Percentiles rank a stretch among this genome's conserved stretches.
Conservation (phyloP, 106 monocot genomes). For the Agapanthus africanus region DNA sequence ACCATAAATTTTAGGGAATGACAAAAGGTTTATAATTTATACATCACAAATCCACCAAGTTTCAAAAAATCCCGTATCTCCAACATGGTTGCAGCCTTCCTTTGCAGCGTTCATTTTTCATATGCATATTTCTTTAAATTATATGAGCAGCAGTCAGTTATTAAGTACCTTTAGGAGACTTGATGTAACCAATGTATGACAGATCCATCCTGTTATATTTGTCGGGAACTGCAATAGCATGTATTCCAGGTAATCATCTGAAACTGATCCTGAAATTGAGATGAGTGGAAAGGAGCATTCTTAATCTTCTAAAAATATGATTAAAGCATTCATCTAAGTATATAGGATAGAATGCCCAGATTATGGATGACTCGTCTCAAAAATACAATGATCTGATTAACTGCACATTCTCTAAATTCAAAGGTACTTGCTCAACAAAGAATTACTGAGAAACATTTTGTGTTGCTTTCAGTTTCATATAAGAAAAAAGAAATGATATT, state of each 20-base stretch:
- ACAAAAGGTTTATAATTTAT: background rate
- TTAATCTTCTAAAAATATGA: background rate
- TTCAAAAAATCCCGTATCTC: background rate
- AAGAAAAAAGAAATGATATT: background rate
- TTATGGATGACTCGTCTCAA: background rate
- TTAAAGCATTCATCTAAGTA: background rate
- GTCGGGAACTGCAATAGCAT: slow-evolving; percentile 92
- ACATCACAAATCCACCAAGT: background rate
- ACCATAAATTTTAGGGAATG: background rate
- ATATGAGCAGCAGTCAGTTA: too few relatives aligned
- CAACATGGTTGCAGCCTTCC: background rate
- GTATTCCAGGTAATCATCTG: slow-evolving; percentile 92
- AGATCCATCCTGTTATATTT: slow-evolving; percentile 95
- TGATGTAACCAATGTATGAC: slow-evolving; percentile 86
- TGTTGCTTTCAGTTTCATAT: background rate
- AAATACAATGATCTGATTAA: background rate
- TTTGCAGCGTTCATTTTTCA: background rate
- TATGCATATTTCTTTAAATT: too few relatives aligned
- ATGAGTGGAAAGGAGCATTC: background rate
- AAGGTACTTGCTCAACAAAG: background rate
- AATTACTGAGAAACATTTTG: background rate
- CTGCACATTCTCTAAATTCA: background rate
- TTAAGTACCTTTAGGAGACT: slow-evolving; percentile 76
- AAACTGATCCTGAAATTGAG: slow-evolving; percentile 63
- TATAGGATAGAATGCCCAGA: background rate